Evolutionary conservation across 2,329 filamentous ascomycete species (phyloP).

Genomic region (Hymenoscyphus scutula): DNA sequence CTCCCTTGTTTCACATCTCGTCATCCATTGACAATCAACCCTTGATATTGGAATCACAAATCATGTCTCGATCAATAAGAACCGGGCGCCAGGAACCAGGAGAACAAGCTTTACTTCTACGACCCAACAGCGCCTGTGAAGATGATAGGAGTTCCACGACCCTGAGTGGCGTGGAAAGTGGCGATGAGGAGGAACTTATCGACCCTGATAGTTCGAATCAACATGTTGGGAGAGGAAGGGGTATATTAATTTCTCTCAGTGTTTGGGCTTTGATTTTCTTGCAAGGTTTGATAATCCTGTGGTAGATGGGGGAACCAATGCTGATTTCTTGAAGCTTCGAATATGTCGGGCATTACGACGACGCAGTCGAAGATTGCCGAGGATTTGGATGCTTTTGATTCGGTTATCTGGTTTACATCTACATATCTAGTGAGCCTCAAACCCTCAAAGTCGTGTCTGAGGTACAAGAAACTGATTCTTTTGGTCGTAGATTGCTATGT

Average conservation of each 20-base stretch:
- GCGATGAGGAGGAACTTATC: conserved; percentile 27
- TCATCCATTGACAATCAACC: too few relatives aligned
- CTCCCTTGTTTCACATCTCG: background rate
- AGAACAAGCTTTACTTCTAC: background rate
- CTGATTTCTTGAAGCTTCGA: conserved; percentile 40
- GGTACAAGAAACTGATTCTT: background rate
- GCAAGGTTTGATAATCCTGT: conserved; percentile 46
- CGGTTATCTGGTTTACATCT: conserved; percentile 78
- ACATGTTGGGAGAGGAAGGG: conserved; percentile 35
- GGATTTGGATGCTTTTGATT: conserved; percentile 70
- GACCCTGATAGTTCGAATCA: conserved; percentile 32
- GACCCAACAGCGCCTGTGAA: background rate
- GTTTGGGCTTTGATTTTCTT: conserved; percentile 59
- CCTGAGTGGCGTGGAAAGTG: conserved; percentile 12
- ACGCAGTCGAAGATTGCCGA: conserved; percentile 74
- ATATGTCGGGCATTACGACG: conserved; percentile 79
- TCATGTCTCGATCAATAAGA: background rate
- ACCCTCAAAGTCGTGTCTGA: background rate
- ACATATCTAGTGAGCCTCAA: conserved; percentile 62
- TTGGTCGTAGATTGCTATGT: conserved; percentile 49
- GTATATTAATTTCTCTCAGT: conserved; percentile 48
- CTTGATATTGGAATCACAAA: too few relatives aligned
- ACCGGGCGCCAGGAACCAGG: background rate
- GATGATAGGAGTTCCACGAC: conserved; percentile 23
- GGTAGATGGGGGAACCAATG: background rate